Percentiles rank a stretch among this genome's conserved stretches.
Conservation (phyloP, 768 basidiomycete genomes). For the Lyophyllum semitale region DNA sequence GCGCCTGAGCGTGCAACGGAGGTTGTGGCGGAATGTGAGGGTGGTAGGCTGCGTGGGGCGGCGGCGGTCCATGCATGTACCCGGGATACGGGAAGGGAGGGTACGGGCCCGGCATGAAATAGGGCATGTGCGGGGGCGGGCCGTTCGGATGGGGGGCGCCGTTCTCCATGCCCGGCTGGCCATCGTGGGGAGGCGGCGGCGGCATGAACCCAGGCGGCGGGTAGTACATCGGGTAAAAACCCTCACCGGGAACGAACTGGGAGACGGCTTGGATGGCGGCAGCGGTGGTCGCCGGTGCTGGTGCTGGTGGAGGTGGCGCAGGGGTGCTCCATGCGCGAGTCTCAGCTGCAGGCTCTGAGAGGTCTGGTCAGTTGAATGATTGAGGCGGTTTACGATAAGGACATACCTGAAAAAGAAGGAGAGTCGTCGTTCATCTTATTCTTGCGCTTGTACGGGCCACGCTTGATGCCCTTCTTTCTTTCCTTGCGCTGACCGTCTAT, state of each 20-base stretch:
- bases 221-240: slow-evolving; percentile 43
- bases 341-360: not conserved
- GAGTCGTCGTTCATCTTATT: slow-evolving; percentile 30
- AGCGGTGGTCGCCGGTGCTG: slow-evolving; percentile 19
- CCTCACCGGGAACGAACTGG: slow-evolving; percentile 36
- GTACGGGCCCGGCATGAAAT: not conserved
- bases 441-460: slow-evolving; percentile 82
- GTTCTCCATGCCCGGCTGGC: not conserved
- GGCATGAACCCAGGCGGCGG: slow-evolving; percentile 36
- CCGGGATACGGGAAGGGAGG: slow-evolving; percentile 1
- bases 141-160: not conserved
- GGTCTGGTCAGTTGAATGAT: not conserved
- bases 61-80: slow-evolving; percentile 1
- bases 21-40: not conserved
- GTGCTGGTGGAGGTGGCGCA: not conserved
- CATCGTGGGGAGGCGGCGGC: slow-evolving; percentile 22
- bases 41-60: not conserved
- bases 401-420: slow-evolving; percentile 5
- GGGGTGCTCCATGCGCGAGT: not conserved
- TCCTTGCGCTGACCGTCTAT: slow-evolving; percentile 92
- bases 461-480: slow-evolving; percentile 86
- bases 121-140: not conserved
- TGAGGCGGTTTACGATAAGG: not conserved
- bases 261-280: slow-evolving; percentile 34
- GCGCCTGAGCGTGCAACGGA: not conserved